phyloP scores from a whole-genome alignment of 73 alveolate genomes.

The Paramecium caudatum region DNA sequence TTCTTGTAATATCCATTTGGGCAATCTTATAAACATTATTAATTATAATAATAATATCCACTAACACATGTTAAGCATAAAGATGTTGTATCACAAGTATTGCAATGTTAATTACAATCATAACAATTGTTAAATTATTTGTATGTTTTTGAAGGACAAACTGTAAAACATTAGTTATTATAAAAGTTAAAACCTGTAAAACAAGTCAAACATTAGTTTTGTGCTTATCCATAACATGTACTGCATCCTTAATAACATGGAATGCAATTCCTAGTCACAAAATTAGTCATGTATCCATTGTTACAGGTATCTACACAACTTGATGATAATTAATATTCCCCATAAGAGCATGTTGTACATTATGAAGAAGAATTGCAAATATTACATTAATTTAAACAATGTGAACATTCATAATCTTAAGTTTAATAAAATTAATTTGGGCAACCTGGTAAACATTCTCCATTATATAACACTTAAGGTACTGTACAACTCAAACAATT shows the following conservation, averaged over 20 bases:
- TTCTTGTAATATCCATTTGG: slow-evolving; percentile 22
- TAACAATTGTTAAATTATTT: not conserved
- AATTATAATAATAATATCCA: slow-evolving; percentile 9
- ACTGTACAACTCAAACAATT: slow-evolving; percentile 12
- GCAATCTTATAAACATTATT: not conserved
- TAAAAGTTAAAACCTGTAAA: not conserved
- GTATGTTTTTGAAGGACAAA: not conserved
- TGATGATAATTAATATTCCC: not conserved
- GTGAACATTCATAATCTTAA: not conserved
- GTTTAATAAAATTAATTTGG: not conserved
- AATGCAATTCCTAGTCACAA: not conserved
- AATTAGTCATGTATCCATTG: slow-evolving; percentile 6
- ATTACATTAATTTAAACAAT: not conserved
- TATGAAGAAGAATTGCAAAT: too few relatives aligned
- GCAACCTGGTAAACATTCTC: slow-evolving; percentile 49
- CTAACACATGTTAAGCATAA: not conserved
- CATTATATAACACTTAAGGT: not conserved
- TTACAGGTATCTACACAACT: not conserved
- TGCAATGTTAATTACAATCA: not conserved
- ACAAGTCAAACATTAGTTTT: not conserved
- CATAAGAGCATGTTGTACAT: not conserved
- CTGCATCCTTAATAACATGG: not conserved
- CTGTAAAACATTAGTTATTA: not conserved
- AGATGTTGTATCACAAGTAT: not conserved
- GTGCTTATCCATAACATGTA: slow-evolving; percentile 14